These are phyloP conservation scores for Blastobotrys petasosporus DNA, from an alignment of 1,139 yeast species.

Conservation along the genomic window DNA sequence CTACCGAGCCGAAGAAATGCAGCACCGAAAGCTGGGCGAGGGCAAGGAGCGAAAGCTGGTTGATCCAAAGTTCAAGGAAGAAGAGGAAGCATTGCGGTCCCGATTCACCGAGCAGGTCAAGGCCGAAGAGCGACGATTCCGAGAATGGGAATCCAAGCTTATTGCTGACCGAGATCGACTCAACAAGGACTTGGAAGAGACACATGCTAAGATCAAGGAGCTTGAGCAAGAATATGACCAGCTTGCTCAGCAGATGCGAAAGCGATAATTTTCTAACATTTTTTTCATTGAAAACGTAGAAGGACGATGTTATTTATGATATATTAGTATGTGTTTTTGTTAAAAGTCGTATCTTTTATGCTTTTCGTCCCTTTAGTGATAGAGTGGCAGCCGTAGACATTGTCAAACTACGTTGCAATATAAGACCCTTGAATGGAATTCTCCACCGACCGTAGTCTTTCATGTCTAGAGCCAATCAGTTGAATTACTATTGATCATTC, in stretches of 20 bases:
- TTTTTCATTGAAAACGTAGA: not conserved
- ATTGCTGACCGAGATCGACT: slow-evolving; percentile 91
- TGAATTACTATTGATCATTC: no score
- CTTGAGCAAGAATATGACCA: slow-evolving; percentile 32
- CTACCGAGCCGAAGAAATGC: slow-evolving; percentile 77
- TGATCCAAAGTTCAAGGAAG: slow-evolving; percentile 92
- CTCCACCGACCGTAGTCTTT: no score
- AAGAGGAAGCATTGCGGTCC: slow-evolving; percentile 89
- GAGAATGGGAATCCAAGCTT: slow-evolving; percentile 97
- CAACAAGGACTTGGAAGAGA: slow-evolving; percentile 86
- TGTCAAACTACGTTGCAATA: no score
- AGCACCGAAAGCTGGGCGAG: slow-evolving; percentile 49
- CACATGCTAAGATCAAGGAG: slow-evolving; percentile 46
- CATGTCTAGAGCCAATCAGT: no score
- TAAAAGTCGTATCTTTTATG: not conserved
- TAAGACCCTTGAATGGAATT: no score
- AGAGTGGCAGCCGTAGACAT: no score
- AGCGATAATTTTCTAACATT: slow-evolving; percentile 6
- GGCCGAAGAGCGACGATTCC: slow-evolving; percentile 92
- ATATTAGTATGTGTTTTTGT: not conserved
- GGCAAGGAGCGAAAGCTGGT: slow-evolving; percentile 41
- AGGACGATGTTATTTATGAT: not conserved
- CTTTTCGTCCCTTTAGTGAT: not conserved
- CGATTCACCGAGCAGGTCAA: slow-evolving; percentile 97
- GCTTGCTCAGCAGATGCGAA: slow-evolving; percentile 12